Evolutionary conservation across 257 asterid genomes (phyloP).

Genomic region (Salvia hispanica): DNA sequence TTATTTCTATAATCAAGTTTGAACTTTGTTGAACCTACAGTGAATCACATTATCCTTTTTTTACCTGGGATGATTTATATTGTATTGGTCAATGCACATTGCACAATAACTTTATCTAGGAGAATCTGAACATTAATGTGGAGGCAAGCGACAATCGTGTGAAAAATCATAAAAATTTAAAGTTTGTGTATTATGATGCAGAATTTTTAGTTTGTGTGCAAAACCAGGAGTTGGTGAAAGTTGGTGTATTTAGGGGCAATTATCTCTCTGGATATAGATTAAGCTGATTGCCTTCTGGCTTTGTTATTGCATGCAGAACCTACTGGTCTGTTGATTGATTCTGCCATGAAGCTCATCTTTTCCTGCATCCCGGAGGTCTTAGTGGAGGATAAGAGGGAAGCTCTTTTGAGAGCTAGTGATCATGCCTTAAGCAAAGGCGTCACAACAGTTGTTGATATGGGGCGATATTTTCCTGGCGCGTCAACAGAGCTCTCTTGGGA

Average conservation of each 20-base stretch:
- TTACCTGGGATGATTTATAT: slow-evolving; percentile 6
- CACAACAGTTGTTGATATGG: slow-evolving; percentile 86
- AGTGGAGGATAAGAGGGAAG: slow-evolving; percentile 79
- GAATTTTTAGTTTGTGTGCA: too few species aligned
- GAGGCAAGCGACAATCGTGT: too few species aligned
- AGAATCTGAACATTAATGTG: neutral
- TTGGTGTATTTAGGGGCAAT: too few species aligned
- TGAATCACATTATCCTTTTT: slow-evolving; percentile 12
- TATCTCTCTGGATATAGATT: neutral
- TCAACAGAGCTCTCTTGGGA: slow-evolving; percentile 78
- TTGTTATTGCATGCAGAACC: slow-evolving; percentile 66
- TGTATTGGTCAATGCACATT: too few species aligned
- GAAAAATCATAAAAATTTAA: too few species aligned
- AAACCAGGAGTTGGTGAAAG: too few species aligned
- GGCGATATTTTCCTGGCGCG: slow-evolving; percentile 86
- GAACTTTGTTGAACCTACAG: slow-evolving; percentile 16
- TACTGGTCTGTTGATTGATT: slow-evolving; percentile 86
- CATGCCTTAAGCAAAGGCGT: slow-evolving; percentile 84
- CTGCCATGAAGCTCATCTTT: slow-evolving; percentile 84
- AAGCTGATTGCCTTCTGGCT: slow-evolving; percentile 31
- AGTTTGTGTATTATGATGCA: too few species aligned
- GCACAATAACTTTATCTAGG: neutral
- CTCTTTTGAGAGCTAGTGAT: slow-evolving; percentile 73
- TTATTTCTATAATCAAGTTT: slow-evolving; percentile 17
- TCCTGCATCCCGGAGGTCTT: slow-evolving; percentile 71